Evolutionary conservation across 164 flowering plant genomes (phyloP), one percentile per base, ranked within the genome.

Genomic region (Cinnamomum chago): DNA sequence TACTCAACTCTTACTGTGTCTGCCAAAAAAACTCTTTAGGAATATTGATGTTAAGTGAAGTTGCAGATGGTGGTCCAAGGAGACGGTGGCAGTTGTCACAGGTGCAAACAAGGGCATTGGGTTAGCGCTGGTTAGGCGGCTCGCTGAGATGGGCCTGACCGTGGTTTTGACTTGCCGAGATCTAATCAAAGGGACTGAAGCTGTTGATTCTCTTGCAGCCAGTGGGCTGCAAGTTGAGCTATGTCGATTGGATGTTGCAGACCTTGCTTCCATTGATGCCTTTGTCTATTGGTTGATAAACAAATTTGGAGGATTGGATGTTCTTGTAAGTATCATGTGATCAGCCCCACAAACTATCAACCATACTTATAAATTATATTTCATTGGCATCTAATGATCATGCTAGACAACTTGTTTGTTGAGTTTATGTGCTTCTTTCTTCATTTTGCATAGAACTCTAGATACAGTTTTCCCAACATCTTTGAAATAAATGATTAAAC

Each of bases 171-270:
- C 60, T 15, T 15, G 20, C n/a, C 17, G 60, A 55, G 60, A 55
- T 55, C 20, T 15, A 6, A 55, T 3, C 20, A 55, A 55, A 20
- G 60, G 60, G 1, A 55, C 18, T 14, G 60, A 55, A 55, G 60
- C 20, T 3, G n/a, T 20, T 15, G 60, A 15, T 15, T 55, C 60
- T 15, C 60, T 55, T 20, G n/a, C 17, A 15, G n/a, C 6, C 17
- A 20, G 5, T 15, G 60, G 60, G 60, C 60, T 55, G 47, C 47
- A 40, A 7, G 47, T 40, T 9, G 47, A 40, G 47, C 47, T 40
- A 40, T 40, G 47, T 40, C 74, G 23, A 11, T 88, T 94, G 10
- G 98, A 94, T 75, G 86, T 94, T 1, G 82, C 92, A 1, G 79
- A 85, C 30, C 81, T 85, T 33, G 58, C 76, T 35, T 92, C 95